Conservation (phyloP, 805 yeast species). For the Kluyveromyces lactis region DNA sequence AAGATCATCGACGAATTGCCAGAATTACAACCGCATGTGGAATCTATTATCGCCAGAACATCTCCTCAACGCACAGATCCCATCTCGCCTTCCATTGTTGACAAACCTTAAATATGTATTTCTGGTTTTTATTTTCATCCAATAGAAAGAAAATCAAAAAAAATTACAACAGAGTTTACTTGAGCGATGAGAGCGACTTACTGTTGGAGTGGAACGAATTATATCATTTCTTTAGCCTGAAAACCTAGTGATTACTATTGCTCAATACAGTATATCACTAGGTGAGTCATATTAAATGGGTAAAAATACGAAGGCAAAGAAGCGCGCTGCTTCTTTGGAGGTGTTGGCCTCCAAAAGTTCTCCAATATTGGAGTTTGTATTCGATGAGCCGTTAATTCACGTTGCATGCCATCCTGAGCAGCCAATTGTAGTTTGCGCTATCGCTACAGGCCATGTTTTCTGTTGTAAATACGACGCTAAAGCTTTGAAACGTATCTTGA, state of each 20-base stretch:
- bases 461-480: slow-evolving; percentile 51
- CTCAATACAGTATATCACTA: no score
- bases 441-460: slow-evolving; percentile 73
- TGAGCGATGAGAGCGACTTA: no score
- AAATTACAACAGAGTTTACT: background rate
- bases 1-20: slow-evolving; percentile 76
- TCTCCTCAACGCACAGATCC: no score
- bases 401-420: slow-evolving; percentile 69
- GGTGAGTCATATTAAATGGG: no score
- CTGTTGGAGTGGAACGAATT: no score
- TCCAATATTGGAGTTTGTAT: slow-evolving; percentile 32
- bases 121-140: background rate
- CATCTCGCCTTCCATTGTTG: no score
- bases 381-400: slow-evolving; percentile 63
- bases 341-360: slow-evolving; percentile 13
- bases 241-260: no score
- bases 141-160: background rate
- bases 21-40: slow-evolving; percentile 51
- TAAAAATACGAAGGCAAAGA: slow-evolving; percentile 6
- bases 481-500: slow-evolving; percentile 29
- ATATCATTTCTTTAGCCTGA: no score
- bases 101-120: no score
- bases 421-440: slow-evolving; percentile 58
- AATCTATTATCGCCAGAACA: slow-evolving; percentile 42
- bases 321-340: slow-evolving; percentile 6